Conservation (phyloP, 1,139 yeast genomes). For the Candida buenavistaensis region DNA sequence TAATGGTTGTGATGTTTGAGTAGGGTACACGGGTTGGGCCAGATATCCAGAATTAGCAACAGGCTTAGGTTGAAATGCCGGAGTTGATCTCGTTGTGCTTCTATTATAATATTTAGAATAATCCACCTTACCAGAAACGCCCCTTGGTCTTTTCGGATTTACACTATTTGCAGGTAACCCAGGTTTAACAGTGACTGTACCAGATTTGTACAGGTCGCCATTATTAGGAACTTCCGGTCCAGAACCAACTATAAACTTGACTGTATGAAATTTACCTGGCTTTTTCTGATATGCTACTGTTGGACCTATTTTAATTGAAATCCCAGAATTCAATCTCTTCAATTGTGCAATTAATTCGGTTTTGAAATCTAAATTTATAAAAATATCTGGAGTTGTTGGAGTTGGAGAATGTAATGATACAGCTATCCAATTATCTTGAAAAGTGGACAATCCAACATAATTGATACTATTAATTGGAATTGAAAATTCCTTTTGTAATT, state of each 20-base stretch:
- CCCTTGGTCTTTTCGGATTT: constrained; percentile 72
- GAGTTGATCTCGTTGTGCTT: constrained; percentile 22
- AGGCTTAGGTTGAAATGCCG: constrained; percentile 14
- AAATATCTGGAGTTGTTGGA: constrained; percentile 68
- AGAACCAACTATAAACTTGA: constrained; percentile 64
- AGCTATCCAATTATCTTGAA: constrained; percentile 94
- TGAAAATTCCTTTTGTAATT: constrained; percentile 63
- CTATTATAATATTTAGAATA: constrained; percentile 46
- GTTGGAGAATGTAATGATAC: constrained; percentile 56
- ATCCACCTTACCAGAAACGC: constrained; percentile 38
- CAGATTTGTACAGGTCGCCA: constrained; percentile 83
- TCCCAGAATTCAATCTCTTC: constrained; percentile 58
- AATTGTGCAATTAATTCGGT: constrained; percentile 85
- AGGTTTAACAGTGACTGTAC: constrained; percentile 75
- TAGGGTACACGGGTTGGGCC: constrained; percentile 20
- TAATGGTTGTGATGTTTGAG: constrained; percentile 18
- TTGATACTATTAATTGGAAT: constrained; percentile 62
- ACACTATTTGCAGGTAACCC: constrained; percentile 76
- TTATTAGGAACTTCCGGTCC: constrained; percentile 54
- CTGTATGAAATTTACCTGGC: constrained; percentile 76
- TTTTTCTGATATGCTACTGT: constrained; percentile 85
- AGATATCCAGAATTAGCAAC: constrained; percentile 11
- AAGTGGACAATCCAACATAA: constrained; percentile 66
- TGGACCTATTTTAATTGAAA: constrained; percentile 67
- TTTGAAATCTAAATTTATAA: constrained; percentile 79